These are phyloP conservation scores for Pachysolen tannophilus DNA, from an alignment of 805 yeast species.

Conservation along the genomic window DNA sequence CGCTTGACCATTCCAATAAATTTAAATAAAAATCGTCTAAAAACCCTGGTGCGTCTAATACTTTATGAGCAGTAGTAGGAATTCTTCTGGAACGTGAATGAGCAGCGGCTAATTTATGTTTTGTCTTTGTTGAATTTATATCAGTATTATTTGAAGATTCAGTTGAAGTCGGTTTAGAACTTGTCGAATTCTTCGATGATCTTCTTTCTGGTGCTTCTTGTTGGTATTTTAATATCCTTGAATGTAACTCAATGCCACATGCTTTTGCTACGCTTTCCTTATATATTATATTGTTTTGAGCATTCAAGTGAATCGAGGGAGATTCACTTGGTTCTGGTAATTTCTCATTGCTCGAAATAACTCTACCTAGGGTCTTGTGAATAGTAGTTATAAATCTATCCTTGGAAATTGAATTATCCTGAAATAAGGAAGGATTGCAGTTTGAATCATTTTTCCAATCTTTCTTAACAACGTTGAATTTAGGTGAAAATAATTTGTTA, in stretches of 20 bases:
- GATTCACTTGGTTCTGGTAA: conserved; percentile 21
- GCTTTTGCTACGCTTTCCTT: conserved; percentile 88
- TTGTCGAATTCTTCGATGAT: conserved; percentile 17
- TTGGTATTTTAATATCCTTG: conserved; percentile 77
- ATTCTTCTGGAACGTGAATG: conserved; percentile 67
- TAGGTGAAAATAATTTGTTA: conserved; percentile 18
- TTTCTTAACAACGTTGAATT: conserved; percentile 24
- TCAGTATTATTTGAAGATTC: conserved; percentile 11
- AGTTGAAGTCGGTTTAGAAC: conserved; percentile 21
- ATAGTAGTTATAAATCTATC: conserved; percentile 8
- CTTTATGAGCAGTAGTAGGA: conserved; percentile 85
- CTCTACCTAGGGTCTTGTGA: conserved; percentile 4
- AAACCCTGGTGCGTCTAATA: conserved; percentile 92
- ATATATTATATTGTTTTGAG: conserved; percentile 49
- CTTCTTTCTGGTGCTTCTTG: conserved; percentile 70
- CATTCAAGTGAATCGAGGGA: conserved; percentile 47
- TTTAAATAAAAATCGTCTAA: conserved; percentile 89
- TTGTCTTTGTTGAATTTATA: conserved; percentile 15
- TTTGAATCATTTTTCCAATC: conserved; percentile 22
- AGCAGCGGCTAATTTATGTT: conserved; percentile 36
- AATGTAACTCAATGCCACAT: conserved; percentile 79
- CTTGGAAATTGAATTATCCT: conserved; percentile 1
- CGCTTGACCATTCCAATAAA: conserved; percentile 78
- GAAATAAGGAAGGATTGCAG: neutral
- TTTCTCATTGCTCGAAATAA: neutral